Evolutionary conservation across 2,329 filamentous ascomycete genomes (phyloP).

Genomic region (Diaporthe capsici): DNA sequence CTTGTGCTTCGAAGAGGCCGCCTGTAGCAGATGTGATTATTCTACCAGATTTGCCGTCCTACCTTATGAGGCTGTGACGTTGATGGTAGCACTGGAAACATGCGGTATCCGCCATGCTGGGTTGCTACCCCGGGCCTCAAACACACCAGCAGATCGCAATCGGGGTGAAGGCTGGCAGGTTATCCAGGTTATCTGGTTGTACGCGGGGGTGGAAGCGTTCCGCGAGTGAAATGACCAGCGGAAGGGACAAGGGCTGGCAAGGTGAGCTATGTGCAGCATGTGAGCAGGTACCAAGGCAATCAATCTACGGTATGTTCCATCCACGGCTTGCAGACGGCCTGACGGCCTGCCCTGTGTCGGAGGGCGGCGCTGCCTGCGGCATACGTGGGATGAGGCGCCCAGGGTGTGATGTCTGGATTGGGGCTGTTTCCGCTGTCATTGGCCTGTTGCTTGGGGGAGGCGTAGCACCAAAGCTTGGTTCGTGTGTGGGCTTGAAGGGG

Average conservation of each 20-base stretch:
- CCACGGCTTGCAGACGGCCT: constrained; percentile 5
- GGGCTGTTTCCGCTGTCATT: constrained; percentile 19
- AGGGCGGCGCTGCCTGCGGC: constrained; percentile 23
- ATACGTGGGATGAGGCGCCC: constrained; percentile 23
- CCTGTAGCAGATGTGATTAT: constrained; percentile 4
- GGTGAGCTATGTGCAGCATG: constrained; percentile 4
- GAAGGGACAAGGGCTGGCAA: constrained; percentile 13
- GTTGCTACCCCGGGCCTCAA: neutral
- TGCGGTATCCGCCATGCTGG: constrained; percentile 34
- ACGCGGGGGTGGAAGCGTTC: constrained; percentile 22
- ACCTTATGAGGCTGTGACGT: constrained; percentile 25
- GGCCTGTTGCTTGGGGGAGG: constrained; percentile 23
- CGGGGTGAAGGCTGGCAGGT: neutral
- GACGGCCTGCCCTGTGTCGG: constrained; percentile 7
- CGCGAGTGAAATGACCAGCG: constrained; percentile 1
- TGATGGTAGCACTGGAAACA: constrained; percentile 17
- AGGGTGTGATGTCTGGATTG: constrained; percentile 4
- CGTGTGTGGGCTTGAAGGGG: constrained; percentile 12
- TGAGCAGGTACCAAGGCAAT: constrained; percentile 15
- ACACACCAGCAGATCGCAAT: constrained; percentile 19
- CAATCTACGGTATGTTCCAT: neutral
- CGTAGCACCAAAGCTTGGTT: constrained; percentile 22
- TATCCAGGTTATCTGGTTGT: constrained; percentile 5
- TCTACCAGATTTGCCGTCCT: neutral
- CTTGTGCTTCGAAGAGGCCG: constrained; percentile 9